Evolutionary conservation across 441 rosid genomes (phyloP), one percentile per base, ranked within the genome.

Genomic region (Iberis amara): DNA sequence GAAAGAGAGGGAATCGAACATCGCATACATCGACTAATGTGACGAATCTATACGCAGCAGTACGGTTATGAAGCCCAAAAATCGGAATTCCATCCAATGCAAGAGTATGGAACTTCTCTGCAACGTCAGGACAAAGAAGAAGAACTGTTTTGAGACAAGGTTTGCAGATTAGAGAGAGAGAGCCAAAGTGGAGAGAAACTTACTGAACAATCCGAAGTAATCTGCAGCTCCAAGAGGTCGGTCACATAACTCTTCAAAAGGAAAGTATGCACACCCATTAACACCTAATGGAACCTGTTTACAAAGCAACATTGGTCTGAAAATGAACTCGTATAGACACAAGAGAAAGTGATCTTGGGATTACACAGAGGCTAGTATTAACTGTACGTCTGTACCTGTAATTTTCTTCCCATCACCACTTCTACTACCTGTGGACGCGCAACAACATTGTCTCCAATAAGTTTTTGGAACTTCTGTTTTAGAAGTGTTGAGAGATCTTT

Each of bases 161-260:
- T 14, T 64, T 42, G 28, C 28, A 7, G 35, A 40, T 59, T 24
- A 39, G 39, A 49, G 12, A 39, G 32, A 51, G 38, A 43, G 4
- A 56, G 30, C 5, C 21, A 35, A 44, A 13, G 47, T 9, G 3
- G 31, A 32, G 53, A 55, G 30, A 6, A 57, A 76, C 97, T 81
- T 76, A 92, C 97, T 92, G 76, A 70, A 92, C 60, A 92, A 70
- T 63, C 98, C 98, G 48, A 92, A 84, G 70, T 92, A 92, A 67
- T 92, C 98, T 1, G 98, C 97, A 64, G 98, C 92, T 61, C 98
- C 97, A 31, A 89, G 96, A 61, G 98, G 98, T 51, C 53, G 79
- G 58, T 92, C 96, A 32, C 98, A 92, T 58, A 89, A 79, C 26
- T 86, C 98, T 66, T 89, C 88, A 45, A 92, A 92, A 43, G 76